These are phyloP conservation scores for Irpex sp. DNA, from an alignment of 1,284 basidiomycete genomes.

Conservation along the genomic window DNA sequence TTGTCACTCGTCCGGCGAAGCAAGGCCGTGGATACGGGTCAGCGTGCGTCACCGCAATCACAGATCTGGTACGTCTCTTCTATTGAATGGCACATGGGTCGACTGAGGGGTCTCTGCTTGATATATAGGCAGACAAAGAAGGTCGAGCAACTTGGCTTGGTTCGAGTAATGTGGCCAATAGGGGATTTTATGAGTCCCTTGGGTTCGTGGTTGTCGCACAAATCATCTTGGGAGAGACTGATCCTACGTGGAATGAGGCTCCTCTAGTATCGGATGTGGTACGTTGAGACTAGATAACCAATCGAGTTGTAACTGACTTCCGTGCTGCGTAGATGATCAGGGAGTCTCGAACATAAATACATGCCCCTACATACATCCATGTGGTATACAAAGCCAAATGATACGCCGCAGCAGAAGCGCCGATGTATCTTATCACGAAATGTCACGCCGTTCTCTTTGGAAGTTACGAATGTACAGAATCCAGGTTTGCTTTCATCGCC, in stretches of 20 bases:
- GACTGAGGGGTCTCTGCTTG: neutral
- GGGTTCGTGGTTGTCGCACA: slow-evolving; percentile 3
- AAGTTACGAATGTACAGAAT: too few species aligned
- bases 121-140: slow-evolving; percentile 5
- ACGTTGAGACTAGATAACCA: neutral
- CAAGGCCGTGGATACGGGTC: slow-evolving; percentile 11
- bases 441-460: too few species aligned
- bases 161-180: slow-evolving; percentile 12
- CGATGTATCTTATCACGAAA: too few species aligned
- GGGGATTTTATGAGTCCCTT: slow-evolving; percentile 8
- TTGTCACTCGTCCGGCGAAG: slow-evolving; percentile 3
- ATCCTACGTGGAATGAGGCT: slow-evolving; percentile 9
- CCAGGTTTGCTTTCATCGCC: slow-evolving; percentile 23
- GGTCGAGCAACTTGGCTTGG: slow-evolving; percentile 6
- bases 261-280: slow-evolving; percentile 5
- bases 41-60: slow-evolving; percentile 1
- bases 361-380: too few species aligned
- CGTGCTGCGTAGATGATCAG: neutral
- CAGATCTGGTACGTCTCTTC: neutral
- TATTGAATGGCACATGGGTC: too few species aligned
- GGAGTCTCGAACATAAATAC: neutral
- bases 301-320: neutral
- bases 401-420: too few species aligned
- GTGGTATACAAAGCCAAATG: too few species aligned
- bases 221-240: slow-evolving; percentile 5